Evolutionary conservation across 2,329 filamentous ascomycete genomes (phyloP).

Genomic region (Phialophora tarda): DNA sequence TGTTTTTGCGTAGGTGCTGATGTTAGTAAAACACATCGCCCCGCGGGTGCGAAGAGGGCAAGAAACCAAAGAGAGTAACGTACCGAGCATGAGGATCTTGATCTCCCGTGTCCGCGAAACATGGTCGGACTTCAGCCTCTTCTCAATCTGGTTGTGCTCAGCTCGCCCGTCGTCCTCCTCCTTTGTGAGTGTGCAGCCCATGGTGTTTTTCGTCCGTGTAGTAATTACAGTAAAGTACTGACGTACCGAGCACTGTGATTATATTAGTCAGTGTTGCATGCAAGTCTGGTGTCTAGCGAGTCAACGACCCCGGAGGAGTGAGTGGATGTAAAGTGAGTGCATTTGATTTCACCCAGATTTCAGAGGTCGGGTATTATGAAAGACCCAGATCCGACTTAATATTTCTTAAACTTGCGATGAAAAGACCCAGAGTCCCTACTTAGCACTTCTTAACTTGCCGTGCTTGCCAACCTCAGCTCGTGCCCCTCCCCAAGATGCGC

Average conservation of each 20-base stretch:
- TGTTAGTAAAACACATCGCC: background rate
- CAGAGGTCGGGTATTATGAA: background rate
- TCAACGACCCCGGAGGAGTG: background rate
- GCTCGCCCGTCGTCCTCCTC: conserved; percentile 99
- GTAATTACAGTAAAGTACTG: background rate
- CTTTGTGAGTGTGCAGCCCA: conserved; percentile 99
- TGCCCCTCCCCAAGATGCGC: background rate
- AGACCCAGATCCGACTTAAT: background rate
- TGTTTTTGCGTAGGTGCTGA: conserved; percentile 46
- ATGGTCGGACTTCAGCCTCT: conserved; percentile 96
- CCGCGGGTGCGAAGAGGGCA: too few relatives aligned
- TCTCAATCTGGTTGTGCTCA: conserved; percentile 99
- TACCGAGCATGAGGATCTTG: conserved; percentile 99
- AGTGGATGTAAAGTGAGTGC: background rate
- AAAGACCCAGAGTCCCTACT: background rate
- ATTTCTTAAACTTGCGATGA: background rate
- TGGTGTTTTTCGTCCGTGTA: conserved; percentile 55
- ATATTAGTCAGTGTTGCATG: background rate
- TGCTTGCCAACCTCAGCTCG: background rate
- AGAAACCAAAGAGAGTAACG: conserved; percentile 43
- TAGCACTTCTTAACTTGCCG: background rate
- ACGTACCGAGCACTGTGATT: background rate
- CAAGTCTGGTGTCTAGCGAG: background rate
- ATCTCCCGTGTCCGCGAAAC: conserved; percentile 99
- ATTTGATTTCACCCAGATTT: background rate